Evolutionary conservation across 768 basidiomycete species (phyloP).

Genomic region (Termitomyces titanicus): DNA sequence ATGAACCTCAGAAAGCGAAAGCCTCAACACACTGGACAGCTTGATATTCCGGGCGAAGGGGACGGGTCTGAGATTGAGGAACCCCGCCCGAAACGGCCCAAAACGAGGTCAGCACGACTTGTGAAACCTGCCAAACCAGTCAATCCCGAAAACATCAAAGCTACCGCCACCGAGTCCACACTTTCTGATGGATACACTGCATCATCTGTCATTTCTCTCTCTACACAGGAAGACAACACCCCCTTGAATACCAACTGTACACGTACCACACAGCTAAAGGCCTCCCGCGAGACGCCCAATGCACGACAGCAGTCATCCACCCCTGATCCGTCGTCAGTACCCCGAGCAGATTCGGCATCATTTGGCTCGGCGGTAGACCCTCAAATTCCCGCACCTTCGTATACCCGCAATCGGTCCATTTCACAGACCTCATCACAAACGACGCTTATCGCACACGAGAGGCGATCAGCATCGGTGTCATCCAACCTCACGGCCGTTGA

Average conservation of each 20-base stretch:
- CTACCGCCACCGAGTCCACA: not conserved
- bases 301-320: conserved; percentile 4
- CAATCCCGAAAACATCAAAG: conserved; percentile 6
- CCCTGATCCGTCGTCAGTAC: conserved; percentile 11
- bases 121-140: conserved; percentile 5
- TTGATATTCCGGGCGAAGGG: conserved; percentile 20
- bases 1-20: conserved; percentile 33
- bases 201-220: not conserved
- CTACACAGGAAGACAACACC: conserved; percentile 1
- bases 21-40: conserved; percentile 21
- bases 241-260: not conserved
- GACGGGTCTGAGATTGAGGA: conserved; percentile 25
- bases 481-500: conserved; percentile 36
- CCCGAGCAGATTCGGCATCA: conserved; percentile 5
- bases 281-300: not conserved
- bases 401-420: conserved; percentile 35
- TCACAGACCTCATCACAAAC: conserved; percentile 37
- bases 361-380: conserved; percentile 7
- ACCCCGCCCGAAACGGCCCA: conserved; percentile 25
- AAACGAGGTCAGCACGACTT: conserved; percentile 9
- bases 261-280: not conserved
- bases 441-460: conserved; percentile 25
- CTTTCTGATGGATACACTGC: conserved; percentile 1
- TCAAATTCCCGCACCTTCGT: conserved; percentile 16
- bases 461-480: conserved; percentile 36